Evolutionary conservation across 2,329 filamentous ascomycete species (phyloP), one percentile per base, ranked within the genome.

Genomic region (Alternaria incomplexa): DNA sequence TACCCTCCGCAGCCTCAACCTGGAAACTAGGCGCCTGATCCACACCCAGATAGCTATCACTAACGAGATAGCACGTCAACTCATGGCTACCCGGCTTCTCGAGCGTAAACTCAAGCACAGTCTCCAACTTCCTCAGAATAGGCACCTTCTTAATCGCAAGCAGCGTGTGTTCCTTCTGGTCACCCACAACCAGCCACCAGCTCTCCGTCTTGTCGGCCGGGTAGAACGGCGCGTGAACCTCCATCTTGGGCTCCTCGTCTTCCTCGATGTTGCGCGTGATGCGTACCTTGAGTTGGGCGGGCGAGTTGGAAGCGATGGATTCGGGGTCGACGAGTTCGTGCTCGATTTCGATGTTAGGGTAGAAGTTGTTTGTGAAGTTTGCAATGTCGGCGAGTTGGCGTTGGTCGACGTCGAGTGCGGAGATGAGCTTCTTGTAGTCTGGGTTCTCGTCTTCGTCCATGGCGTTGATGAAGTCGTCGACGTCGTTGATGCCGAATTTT

Each of bases 381-480:
- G 96, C 96, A n/a, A 93, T 94, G 77, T 97, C 89, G 9, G 88
- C 89, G 56, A 99, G 85, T 79, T 99, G 93, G 59, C 86, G 87
- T 79, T 96, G 93, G 58, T 90, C 89, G 45, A 99, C 85, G 8
- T 90, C 89, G 43, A 99, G 87, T 4, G 89, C 88, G 76, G 93
- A 90, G 68, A 98, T 87, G 30, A 99, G 85, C 30, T 87, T 86
- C 50, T 86, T 86, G 79, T 97, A 95, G 67, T 97, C 86, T 44
- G 91, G 84, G 79, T 97, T 97, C 80, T 97, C 95, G 2, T 93
- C 91, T 3, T 95, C 94, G 77, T 97, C 96, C 95, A 99, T 99
- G 67, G 93, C 92, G 72, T 98, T 95, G 91, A 98, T 97, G 83
- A 99, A 98, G 77, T 97, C 94, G 74, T 97, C 95, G 68, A 99